Evolutionary conservation across 495 filamentous ascomycete species (phyloP).

Genomic region (Neurospora terricola): DNA sequence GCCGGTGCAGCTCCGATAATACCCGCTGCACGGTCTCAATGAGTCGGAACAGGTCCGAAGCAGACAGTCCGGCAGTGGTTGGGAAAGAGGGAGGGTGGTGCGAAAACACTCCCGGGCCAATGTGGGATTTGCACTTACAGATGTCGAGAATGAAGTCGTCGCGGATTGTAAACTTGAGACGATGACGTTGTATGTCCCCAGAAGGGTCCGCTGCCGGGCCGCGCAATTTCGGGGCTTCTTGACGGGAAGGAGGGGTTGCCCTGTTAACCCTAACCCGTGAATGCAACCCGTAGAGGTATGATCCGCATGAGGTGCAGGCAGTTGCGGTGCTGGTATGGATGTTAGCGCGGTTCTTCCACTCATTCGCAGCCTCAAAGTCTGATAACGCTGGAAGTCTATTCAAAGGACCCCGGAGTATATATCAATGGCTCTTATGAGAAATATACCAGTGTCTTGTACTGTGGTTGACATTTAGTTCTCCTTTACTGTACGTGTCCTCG

Average conservation of each 20-base stretch:
- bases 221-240: background rate
- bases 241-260: background rate
- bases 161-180: background rate
- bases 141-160: background rate
- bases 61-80: background rate
- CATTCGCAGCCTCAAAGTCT: background rate
- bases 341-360: background rate
- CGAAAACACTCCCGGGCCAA: background rate
- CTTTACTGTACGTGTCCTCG: background rate
- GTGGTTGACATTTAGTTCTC: background rate
- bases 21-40: background rate
- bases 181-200: background rate
- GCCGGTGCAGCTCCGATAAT: background rate
- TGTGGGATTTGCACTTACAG: background rate
- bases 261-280: background rate
- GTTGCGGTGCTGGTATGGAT: background rate
- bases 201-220: background rate
- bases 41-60: background rate
- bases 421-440: background rate
- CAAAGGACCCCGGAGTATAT: background rate
- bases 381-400: background rate
- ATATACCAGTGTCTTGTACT: accelerated
- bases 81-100: background rate
- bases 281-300: background rate
- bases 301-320: background rate